Evolutionary conservation across 73 alveolate genomes (phyloP).

Genomic region (Tetrahymena malaccensis): DNA sequence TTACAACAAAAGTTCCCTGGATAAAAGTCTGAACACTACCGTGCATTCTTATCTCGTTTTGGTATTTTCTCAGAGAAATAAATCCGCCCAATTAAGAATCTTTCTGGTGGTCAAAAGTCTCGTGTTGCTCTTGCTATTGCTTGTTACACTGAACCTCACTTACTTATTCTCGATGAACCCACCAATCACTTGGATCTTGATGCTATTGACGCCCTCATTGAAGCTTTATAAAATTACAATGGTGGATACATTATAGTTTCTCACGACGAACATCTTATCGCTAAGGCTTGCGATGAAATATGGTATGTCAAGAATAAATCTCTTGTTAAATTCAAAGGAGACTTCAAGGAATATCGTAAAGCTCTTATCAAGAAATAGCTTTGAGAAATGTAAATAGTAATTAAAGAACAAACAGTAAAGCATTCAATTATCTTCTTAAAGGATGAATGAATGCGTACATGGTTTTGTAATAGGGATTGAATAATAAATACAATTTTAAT

Average conservation of each 20-base stretch:
- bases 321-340: constrained; percentile 88
- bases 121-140: constrained; percentile 93
- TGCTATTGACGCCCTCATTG: constrained; percentile 94
- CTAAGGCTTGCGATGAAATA: constrained; percentile 86
- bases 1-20: constrained; percentile 67
- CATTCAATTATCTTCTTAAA: not conserved
- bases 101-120: constrained; percentile 96
- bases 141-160: constrained; percentile 88
- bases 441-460: not conserved
- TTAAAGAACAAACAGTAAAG: not conserved
- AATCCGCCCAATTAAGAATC: constrained; percentile 82
- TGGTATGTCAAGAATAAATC: constrained; percentile 82
- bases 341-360: constrained; percentile 88
- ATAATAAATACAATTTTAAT: not conserved
- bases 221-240: constrained; percentile 85
- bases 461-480: not conserved
- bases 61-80: constrained; percentile 81
- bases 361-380: constrained; percentile 2
- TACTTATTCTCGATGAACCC: constrained; percentile 94
- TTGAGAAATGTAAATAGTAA: not conserved
- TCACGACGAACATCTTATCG: constrained; percentile 95
- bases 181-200: constrained; percentile 97
- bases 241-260: constrained; percentile 97
- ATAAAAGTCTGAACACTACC: constrained; percentile 59
- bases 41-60: constrained; percentile 76